Evolutionary conservation across 768 basidiomycete genomes (phyloP).

Genomic region (Lepiota brunneoincarnata): DNA sequence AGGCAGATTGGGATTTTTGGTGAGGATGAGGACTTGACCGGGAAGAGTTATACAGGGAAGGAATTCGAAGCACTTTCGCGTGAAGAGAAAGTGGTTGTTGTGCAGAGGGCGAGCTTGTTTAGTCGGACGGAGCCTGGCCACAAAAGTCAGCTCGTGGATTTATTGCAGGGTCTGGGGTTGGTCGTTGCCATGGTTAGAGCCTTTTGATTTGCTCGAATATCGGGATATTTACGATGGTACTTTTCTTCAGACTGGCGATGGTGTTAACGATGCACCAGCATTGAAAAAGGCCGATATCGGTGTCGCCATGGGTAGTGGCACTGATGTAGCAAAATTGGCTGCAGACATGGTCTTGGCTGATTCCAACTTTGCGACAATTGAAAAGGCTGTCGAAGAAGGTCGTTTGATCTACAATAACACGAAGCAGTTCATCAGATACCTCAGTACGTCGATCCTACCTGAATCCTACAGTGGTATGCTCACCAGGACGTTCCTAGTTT

Average conservation of each 20-base stretch:
- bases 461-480: neutral
- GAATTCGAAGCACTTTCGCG: slow-evolving; percentile 82
- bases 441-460: slow-evolving; percentile 56
- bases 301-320: slow-evolving; percentile 98
- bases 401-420: slow-evolving; percentile 99
- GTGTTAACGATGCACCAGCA: slow-evolving; percentile 97
- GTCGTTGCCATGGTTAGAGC: slow-evolving; percentile 88
- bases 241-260: slow-evolving; percentile 77
- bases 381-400: slow-evolving; percentile 95
- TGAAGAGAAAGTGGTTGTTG: slow-evolving; percentile 82
- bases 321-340: slow-evolving; percentile 96
- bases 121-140: slow-evolving; percentile 93
- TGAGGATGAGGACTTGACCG: slow-evolving; percentile 82
- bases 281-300: slow-evolving; percentile 97
- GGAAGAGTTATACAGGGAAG: slow-evolving; percentile 92
- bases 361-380: slow-evolving; percentile 97
- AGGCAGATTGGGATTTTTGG: slow-evolving; percentile 93
- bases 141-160: slow-evolving; percentile 92
- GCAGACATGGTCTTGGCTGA: slow-evolving; percentile 98
- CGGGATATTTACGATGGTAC: neutral
- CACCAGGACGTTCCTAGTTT: slow-evolving; percentile 45
- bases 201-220: neutral
- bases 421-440: slow-evolving; percentile 99
- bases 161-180: slow-evolving; percentile 86
- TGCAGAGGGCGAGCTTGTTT: slow-evolving; percentile 87